Evolutionary conservation across 208 protist genomes (phyloP), one percentile per base, ranked within the genome.

Genomic region (Vickermania ingenoplastis): DNA sequence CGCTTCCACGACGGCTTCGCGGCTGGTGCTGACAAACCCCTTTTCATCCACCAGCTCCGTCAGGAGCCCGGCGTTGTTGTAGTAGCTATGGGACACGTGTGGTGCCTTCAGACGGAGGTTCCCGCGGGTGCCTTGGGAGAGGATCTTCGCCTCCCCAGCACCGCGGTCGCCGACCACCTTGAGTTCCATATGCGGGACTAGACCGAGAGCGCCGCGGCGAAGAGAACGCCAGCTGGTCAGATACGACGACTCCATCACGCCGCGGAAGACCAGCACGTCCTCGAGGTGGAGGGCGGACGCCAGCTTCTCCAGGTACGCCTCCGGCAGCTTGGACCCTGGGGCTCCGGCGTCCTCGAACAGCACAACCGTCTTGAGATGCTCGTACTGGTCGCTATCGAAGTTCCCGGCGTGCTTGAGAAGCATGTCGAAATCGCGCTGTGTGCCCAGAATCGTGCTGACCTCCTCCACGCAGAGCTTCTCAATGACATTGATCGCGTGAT

Each of bases 381-480:
- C 86, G 62, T 79, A 91, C 71, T 92, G 85, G 61, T 95, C 83
- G 0, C 65, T 69, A 59, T 91, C 85, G 63, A 91, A 92, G 72
- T 93, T 95, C 55, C 82, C 82, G 26, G 88, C 84, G 71, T 94
- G 88, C 70, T 84, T 82, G 41, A 95, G 71, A 21, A 95, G 36
- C 59, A 91, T 73, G 62, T 92, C 89, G 68, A 86, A 91, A 62
- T 95, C 89, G 13, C 66, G 61, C 71, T 89, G 90, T 22, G 58
- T 73, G 14, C 84, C 85, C 22, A 95, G 57, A 48, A 95, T 72
- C 30, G 80, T 86, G 67, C 81, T 48, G 23, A 95, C 71, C 71
- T 95, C 83, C 80, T 95, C 86, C 21, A 93, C 83, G 65, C 86
- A 93, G 1, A 92, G 73, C 77, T 95, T 92, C 64, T 92, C 85